Evolutionary conservation across 305 asterid genomes (phyloP).

Genomic region (Lippia alba): DNA sequence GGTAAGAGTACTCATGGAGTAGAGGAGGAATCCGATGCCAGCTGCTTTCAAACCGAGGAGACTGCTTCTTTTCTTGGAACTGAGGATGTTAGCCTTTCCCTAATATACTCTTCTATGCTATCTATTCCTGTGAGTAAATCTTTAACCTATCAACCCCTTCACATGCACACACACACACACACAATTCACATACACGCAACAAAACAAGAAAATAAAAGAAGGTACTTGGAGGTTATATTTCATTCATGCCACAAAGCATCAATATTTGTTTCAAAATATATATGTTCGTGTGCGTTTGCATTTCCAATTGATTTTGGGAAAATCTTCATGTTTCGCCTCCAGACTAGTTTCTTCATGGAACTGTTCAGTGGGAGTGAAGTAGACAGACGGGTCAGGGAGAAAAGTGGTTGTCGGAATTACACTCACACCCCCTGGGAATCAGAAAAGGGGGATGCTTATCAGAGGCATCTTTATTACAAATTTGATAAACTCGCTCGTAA

Average conservation of each 20-base stretch:
- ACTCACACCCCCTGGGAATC: conserved; percentile 90
- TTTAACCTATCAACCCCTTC: neutral
- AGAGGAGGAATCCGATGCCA: conserved; percentile 74
- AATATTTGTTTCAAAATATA: no score
- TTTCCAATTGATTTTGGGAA: conserved; percentile 9
- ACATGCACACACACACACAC: neutral
- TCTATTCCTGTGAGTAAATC: conserved; percentile 79
- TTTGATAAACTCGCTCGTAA: conserved; percentile 77
- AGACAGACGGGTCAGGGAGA: conserved; percentile 84
- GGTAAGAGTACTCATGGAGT: neutral
- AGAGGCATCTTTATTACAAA: conserved; percentile 87
- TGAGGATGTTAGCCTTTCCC: conserved; percentile 76
- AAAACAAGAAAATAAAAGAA: no score
- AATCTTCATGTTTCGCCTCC: conserved; percentile 33
- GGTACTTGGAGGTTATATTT: no score
- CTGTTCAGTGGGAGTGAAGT: conserved; percentile 80
- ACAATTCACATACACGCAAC: no score
- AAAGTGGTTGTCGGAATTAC: conserved; percentile 82
- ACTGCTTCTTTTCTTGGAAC: conserved; percentile 65
- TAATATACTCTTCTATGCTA: conserved; percentile 71
- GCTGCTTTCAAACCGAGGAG: conserved; percentile 68
- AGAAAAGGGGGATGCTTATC: conserved; percentile 78
- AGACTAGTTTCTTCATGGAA: conserved; percentile 91
- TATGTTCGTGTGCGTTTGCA: neutral
- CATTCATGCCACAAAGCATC: no score